phyloP scores from a whole-genome alignment of 1,139 yeast genomes.

The Pichia sp. region DNA sequence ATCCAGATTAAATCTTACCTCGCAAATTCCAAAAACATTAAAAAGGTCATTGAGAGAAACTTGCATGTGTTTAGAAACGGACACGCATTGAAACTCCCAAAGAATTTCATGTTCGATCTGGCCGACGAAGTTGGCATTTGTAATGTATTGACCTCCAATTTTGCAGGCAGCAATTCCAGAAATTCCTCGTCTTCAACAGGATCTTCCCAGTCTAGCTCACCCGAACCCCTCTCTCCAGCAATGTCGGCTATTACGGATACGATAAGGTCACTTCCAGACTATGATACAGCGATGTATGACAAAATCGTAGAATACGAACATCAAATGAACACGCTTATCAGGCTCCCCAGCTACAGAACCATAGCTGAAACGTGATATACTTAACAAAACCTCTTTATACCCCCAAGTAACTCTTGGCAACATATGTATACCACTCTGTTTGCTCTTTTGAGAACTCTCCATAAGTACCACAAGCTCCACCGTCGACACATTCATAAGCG shows the following conservation, averaged over 20 bases:
- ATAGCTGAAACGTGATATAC: too few relatives aligned
- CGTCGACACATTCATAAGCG: conserved; percentile 42
- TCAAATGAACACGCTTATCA: conserved; percentile 1
- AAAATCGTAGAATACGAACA: conserved; percentile 8
- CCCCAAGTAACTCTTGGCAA: conserved; percentile 1
- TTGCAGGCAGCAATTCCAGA: not conserved
- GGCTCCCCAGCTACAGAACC: conserved; percentile 8
- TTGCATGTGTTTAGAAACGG: not conserved
- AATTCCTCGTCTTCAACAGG: not conserved
- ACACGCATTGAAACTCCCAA: conserved; percentile 7
- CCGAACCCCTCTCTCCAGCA: not conserved
- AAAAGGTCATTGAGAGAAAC: conserved; percentile 4
- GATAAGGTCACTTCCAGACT: conserved; percentile 5
- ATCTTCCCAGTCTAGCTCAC: not conserved
- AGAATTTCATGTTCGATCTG: conserved; percentile 5
- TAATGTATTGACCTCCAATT: not conserved
- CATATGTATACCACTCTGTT: conserved; percentile 3
- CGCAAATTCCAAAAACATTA: conserved; percentile 10
- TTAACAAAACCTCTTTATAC: too few relatives aligned
- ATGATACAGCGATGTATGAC: conserved; percentile 8
- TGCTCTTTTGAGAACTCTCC: conserved; percentile 4
- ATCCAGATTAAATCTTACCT: conserved; percentile 10
- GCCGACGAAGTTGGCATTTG: conserved; percentile 8
- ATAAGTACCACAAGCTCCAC: conserved; percentile 29
- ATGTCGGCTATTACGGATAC: not conserved